phyloP scores from a whole-genome alignment of 345 rosid genomes.

The Hirschfeldia incana region DNA sequence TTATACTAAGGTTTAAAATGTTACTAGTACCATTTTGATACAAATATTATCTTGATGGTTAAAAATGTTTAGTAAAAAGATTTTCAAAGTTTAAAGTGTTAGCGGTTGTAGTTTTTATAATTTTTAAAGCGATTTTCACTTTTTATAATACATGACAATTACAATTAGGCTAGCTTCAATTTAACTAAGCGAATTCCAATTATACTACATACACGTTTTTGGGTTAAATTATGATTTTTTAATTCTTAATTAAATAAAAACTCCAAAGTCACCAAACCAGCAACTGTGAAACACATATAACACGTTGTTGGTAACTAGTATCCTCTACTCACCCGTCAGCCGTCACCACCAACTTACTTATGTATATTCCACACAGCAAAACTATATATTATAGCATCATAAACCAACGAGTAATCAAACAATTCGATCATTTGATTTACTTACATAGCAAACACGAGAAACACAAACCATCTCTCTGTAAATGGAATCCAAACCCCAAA shows the following conservation, averaged over 20 bases:
- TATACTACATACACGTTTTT: not conserved
- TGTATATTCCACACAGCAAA: not conserved
- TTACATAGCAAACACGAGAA: not conserved
- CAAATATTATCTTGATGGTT: too few species aligned
- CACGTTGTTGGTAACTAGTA: conserved; percentile 20
- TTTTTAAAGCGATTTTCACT: too few species aligned
- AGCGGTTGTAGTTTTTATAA: too few species aligned
- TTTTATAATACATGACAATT: not conserved
- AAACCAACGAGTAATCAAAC: not conserved
- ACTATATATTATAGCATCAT: conserved; percentile 19
- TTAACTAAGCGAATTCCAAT: not conserved
- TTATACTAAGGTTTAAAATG: too few species aligned
- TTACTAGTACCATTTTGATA: too few species aligned
- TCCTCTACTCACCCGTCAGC: conserved; percentile 9
- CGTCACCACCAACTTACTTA: conserved; percentile 32
- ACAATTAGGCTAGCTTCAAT: not conserved
- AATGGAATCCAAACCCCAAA: conserved; percentile 31
- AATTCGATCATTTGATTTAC: not conserved
- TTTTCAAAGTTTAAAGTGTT: too few species aligned
- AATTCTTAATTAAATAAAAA: not conserved
- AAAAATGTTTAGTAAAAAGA: too few species aligned
- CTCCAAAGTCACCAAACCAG: conserved; percentile 28
- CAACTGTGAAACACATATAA: conserved; percentile 21
- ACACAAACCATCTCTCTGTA: not conserved
- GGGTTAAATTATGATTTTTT: not conserved